These are phyloP conservation scores for Nemania sp. DNA, from an alignment of 2,329 filamentous ascomycete species.

Conservation along the genomic window DNA sequence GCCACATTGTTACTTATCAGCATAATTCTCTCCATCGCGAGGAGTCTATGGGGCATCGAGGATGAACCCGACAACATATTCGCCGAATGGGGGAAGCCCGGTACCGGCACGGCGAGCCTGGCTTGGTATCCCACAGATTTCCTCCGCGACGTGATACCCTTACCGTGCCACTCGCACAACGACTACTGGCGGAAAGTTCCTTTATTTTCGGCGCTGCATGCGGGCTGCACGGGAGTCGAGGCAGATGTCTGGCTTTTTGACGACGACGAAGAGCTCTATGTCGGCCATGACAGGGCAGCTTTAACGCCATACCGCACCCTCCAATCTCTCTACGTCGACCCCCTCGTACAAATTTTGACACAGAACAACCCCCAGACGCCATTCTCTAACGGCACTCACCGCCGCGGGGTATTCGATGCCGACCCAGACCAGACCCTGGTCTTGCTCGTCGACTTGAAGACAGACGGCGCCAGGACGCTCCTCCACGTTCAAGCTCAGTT, in stretches of 20 bases:
- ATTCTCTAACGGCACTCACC: constrained; percentile 49
- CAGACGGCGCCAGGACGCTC: constrained; percentile 55
- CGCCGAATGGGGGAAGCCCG: constrained; percentile 36
- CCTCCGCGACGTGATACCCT: constrained; percentile 57
- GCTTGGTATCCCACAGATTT: constrained; percentile 56
- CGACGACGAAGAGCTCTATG: constrained; percentile 53
- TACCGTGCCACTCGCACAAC: constrained; percentile 70
- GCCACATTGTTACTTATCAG: constrained; percentile 42
- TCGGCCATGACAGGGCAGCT: constrained; percentile 64
- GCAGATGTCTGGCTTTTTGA: constrained; percentile 70
- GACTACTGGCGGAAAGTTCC: constrained; percentile 71
- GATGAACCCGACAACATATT: constrained; percentile 39
- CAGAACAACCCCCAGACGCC: constrained; percentile 54
- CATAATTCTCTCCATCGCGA: constrained; percentile 39
- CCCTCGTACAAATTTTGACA: constrained; percentile 62
- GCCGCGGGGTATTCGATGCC: constrained; percentile 61
- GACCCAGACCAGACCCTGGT: constrained; percentile 59
- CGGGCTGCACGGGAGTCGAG: constrained; percentile 67
- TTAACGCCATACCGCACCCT: constrained; percentile 63
- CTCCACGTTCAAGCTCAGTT: constrained; percentile 59
- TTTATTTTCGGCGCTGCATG: constrained; percentile 63
- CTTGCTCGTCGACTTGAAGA: constrained; percentile 74
- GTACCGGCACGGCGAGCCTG: constrained; percentile 44
- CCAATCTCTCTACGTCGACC: constrained; percentile 65
- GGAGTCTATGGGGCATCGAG: constrained; percentile 39